Evolutionary conservation across 2,329 filamentous ascomycete genomes (phyloP).

Genomic region (Colletotrichum noveboracense): DNA sequence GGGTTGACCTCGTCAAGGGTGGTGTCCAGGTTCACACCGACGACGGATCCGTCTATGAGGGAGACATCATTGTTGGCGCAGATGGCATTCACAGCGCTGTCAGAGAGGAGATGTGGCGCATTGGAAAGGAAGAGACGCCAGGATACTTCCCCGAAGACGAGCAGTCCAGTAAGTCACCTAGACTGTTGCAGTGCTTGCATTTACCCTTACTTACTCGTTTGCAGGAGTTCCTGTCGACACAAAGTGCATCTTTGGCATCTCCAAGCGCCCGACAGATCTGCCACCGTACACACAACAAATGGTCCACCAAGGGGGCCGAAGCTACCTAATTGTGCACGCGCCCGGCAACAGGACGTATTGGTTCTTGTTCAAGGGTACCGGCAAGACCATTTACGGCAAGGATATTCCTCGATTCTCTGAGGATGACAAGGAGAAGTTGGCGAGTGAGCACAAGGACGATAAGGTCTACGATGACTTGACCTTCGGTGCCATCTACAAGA

Average conservation of each 20-base stretch:
- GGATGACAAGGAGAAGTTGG: constrained; percentile 33
- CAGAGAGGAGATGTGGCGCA: constrained; percentile 32
- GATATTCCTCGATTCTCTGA: constrained; percentile 38
- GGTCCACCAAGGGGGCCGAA: constrained; percentile 23
- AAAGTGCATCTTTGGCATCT: constrained; percentile 44
- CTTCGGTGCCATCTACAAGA: constrained; percentile 35
- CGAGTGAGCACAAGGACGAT: constrained; percentile 24
- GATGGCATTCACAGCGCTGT: constrained; percentile 47
- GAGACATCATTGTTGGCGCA: constrained; percentile 41
- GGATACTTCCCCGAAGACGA: constrained; percentile 28
- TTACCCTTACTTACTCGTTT: too few species aligned
- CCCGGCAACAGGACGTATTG: constrained; percentile 37
- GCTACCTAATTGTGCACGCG: constrained; percentile 34
- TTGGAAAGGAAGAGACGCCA: constrained; percentile 24
- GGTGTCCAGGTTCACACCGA: constrained; percentile 32
- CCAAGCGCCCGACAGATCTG: constrained; percentile 22
- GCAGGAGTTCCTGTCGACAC: constrained; percentile 5
- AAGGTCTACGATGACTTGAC: constrained; percentile 27
- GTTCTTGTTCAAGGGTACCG: constrained; percentile 37
- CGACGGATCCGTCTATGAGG: constrained; percentile 33
- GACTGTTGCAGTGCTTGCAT: too few species aligned
- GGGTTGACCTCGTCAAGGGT: constrained; percentile 8
- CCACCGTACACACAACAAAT: neutral
- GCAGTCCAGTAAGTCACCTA: neutral
- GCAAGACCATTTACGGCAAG: constrained; percentile 29